Conservation (phyloP, 768 basidiomycete genomes). For the Clitopilus passeckerianus region DNA sequence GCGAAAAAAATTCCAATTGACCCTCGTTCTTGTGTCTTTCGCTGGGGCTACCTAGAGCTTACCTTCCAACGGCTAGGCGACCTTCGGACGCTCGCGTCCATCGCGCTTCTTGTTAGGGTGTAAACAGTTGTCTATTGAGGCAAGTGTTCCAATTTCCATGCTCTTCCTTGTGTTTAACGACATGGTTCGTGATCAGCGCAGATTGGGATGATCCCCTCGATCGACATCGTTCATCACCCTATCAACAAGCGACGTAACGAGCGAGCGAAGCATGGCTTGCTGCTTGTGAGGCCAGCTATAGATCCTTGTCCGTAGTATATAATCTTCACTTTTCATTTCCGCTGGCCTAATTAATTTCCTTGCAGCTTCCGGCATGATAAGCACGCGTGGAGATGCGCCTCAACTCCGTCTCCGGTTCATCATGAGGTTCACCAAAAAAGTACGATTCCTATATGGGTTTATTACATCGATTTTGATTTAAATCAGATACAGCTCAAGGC, state of each 20-base stretch:
- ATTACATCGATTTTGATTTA: not conserved
- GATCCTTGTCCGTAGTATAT: constrained; percentile 1
- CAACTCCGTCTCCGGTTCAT: not conserved
- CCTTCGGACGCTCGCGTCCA: constrained; percentile 59
- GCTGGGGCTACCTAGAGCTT: not conserved
- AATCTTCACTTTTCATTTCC: not conserved
- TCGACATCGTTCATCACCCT: constrained; percentile 59
- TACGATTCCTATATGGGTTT: not conserved
- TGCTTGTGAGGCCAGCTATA: constrained; percentile 49
- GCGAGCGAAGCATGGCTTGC: constrained; percentile 67
- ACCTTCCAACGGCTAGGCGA: constrained; percentile 50
- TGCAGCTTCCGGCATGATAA: not conserved
- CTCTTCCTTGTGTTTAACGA: constrained; percentile 14
- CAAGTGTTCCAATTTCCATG: constrained; percentile 13
- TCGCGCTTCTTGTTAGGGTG: constrained; percentile 71
- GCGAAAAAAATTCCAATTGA: not conserved
- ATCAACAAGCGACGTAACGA: constrained; percentile 72
- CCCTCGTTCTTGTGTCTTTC: not conserved
- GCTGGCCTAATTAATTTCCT: not conserved
- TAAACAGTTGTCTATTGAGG: constrained; percentile 53
- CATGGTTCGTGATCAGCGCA: constrained; percentile 19
- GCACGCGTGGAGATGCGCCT: not conserved
- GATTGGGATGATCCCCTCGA: not conserved
- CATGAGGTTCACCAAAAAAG: not conserved
- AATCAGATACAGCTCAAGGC: not conserved